Evolutionary conservation across 2,329 filamentous ascomycete species (phyloP), one percentile per base, ranked within the genome.

Genomic region (Pestalotiopsis sp.): DNA sequence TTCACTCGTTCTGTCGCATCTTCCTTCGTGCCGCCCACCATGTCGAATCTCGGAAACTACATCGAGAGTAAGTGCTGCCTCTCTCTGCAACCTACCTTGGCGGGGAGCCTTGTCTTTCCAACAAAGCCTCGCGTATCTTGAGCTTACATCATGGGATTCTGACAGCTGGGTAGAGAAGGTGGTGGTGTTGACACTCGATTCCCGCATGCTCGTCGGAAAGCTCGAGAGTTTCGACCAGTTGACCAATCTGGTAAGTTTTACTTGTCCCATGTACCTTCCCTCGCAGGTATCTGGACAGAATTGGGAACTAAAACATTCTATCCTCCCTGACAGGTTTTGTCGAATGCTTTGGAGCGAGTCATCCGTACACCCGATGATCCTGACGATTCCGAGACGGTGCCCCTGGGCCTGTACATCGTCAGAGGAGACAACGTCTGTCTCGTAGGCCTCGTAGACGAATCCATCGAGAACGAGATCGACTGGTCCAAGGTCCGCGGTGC

Each of bases 351-450:
- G 70, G 96, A 99, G 81, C 92, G 96, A 73, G 92, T 98, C 71
- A 97, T 99, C 75, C 92, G 93, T 71, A 91, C 92, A 1, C 87
- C 88, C 58, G 95, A 98, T 77, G 94, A 97, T 77, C 87, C 90
- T 56, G 93, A 97, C 74, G 88, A 91, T 0, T 97, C 92, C 58
- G 89, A 91, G 69, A 90, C 96, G 77, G 91, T 96, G 20, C 90
- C 92, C 4, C 89, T 98, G 71, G 96, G 96, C 1, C 83, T 98
- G 5, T 98, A 98, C 79, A 87, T 99, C 68, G 93, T 99, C 68
- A 89, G 96, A 70, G 96, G 96, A 66, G 96, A 99, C 79, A 98
- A 97, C 77, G 95, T 99, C 62, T 95, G 94, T 71, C 87, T 97
- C 17, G 93, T 96, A 68, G 96, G 96, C 2, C 84, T 97, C 68